Conservation (phyloP, 352 stramenopile genomes). For the Pythium coloratum region DNA sequence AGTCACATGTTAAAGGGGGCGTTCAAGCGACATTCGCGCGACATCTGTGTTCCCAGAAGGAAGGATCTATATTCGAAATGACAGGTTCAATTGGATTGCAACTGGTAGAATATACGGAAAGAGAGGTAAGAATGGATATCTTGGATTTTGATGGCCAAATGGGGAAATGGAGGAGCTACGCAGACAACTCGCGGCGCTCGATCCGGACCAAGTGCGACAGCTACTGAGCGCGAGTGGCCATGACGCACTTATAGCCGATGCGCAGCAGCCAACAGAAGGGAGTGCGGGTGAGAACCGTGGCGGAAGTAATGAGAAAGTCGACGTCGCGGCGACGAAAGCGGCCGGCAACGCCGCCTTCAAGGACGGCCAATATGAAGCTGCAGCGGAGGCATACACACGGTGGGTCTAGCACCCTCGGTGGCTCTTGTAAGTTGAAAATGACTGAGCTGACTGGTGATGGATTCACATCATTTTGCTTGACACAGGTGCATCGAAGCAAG, state of each 20-base stretch:
- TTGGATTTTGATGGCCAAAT: neutral
- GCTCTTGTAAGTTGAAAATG: neutral
- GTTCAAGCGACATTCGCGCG: conserved; percentile 32
- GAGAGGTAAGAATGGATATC: neutral
- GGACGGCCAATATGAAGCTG: conserved; percentile 33
- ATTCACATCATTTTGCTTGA: neutral
- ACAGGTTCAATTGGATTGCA: neutral
- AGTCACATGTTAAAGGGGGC: neutral
- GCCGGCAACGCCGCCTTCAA: conserved; percentile 64
- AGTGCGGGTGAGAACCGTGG: neutral
- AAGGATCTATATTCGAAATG: conserved; percentile 9
- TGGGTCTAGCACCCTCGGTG: neutral
- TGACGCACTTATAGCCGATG: conserved; percentile 29
- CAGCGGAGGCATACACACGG: conserved; percentile 46
- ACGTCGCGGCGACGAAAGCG: conserved; percentile 35
- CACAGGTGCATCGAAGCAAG: conserved; percentile 56
- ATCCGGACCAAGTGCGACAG: conserved; percentile 31
- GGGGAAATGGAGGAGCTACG: conserved; percentile 33
- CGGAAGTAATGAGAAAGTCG: neutral
- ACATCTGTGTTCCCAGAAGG: conserved; percentile 10
- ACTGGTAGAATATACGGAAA: neutral
- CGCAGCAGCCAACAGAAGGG: neutral
- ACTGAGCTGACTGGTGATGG: neutral
- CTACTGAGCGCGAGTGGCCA: conserved; percentile 36
- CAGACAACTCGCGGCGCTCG: conserved; percentile 31